Percentiles rank a stretch among this genome's conserved stretches.
phyloP scores from a whole-genome alignment of 257 asterid genomes.

The Forsythia viridissima region DNA sequence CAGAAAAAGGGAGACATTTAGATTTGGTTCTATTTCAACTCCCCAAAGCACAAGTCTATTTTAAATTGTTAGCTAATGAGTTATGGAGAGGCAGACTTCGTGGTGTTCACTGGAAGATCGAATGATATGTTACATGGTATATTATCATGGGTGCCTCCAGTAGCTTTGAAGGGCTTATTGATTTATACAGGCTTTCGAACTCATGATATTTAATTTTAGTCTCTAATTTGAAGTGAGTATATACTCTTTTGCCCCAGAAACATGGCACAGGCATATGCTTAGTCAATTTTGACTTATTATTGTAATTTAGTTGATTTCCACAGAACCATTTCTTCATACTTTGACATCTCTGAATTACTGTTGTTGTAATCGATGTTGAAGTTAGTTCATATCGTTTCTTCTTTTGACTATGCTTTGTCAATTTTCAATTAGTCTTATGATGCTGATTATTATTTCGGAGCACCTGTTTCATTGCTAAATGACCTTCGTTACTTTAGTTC shows the following conservation, averaged over 20 bases:
- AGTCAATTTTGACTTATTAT: not conserved
- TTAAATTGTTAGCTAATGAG: too few species aligned
- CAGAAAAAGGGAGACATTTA: slow-evolving; percentile 39
- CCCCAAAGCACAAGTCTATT: not conserved
- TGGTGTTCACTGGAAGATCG: not conserved
- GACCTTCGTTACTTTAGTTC: too few species aligned
- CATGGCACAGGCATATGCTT: not conserved
- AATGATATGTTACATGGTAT: not conserved
- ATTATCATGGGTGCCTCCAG: not conserved
- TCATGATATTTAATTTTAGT: not conserved
- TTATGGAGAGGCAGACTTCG: too few species aligned
- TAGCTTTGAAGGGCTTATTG: not conserved
- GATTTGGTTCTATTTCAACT: not conserved
- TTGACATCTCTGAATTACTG: not conserved
- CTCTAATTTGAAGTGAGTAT: not conserved
- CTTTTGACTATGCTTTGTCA: not conserved
- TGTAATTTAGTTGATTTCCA: not conserved
- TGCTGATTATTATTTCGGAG: not conserved
- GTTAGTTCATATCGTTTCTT: not conserved
- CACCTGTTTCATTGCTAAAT: too few species aligned
- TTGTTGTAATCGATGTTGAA: not conserved
- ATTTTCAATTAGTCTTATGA: not conserved
- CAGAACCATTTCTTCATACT: not conserved
- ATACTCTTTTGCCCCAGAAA: not conserved
- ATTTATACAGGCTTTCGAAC: not conserved